Evolutionary conservation across 257 asterid species (phyloP), one percentile per base, ranked within the genome.

Genomic region (Forsythia viridissima): DNA sequence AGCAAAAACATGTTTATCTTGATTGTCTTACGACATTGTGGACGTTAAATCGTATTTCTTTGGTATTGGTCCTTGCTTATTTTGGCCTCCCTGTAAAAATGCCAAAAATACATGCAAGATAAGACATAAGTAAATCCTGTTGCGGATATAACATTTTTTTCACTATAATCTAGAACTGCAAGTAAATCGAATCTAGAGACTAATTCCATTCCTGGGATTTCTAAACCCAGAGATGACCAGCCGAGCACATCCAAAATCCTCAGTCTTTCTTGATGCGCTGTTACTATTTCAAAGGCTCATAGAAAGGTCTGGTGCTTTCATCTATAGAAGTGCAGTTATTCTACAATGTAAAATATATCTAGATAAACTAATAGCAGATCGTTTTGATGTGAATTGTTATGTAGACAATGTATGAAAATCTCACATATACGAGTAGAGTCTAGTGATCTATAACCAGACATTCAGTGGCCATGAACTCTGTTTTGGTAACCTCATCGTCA

Each of bases 51-150:
- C 79, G 24, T 78, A 11, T 80, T 79, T 88, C 85, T 77, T 82
- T 44, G 80, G 41, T 36, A 37, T 78, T 65, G 78, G 71, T 73
- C 84, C 89, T 40, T 73, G 87, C 88, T 87, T 85, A 52, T 70
- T 75, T 70, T 78, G 79, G 70, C 86, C 84, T 70, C 85, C 90
- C 90, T 87, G 89, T 24, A 44, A 80, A 65, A 41, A 66, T 55
- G 20, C 61, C 21, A 16, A 69, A 68, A 12, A 48, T 15, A 8
- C 11, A 70, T 80, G 38, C 59, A 74, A 48, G 66, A 69, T 21
- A 16, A 55, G n/a, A 44, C 77, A 55, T 12, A 12, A 57, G 16
- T 36, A 44, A 70, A 3, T 5, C 74, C 18, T 20, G 8, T 0
- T 2, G 34, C 5, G 34, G 16, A 69, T 69, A 59, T 21, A 5